phyloP scores from a whole-genome alignment of 78 protist species.

The Dictyostelium citrinum region DNA sequence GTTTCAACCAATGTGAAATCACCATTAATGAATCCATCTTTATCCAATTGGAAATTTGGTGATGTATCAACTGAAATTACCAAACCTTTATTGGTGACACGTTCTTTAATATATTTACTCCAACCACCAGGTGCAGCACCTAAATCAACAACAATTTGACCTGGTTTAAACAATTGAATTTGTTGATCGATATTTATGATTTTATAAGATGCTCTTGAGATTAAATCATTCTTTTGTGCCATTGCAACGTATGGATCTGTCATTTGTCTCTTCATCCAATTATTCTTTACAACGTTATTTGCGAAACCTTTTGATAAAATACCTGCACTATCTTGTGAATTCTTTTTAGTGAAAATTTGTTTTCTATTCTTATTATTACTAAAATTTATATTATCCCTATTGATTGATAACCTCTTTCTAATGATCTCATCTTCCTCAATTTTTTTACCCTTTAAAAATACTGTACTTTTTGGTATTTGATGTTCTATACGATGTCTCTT shows the following conservation, averaged over 20 bases:
- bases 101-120: background rate
- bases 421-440: background rate
- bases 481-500: background rate
- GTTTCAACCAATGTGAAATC: background rate
- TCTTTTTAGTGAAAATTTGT: background rate
- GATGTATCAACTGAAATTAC: constrained; percentile 34
- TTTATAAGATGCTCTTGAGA: constrained; percentile 58
- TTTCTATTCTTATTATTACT: background rate
- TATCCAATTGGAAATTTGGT: background rate
- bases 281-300: background rate
- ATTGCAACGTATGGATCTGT: constrained; percentile 28
- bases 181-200: constrained; percentile 18
- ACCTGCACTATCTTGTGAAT: background rate
- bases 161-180: background rate
- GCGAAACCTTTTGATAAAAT: background rate
- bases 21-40: constrained; percentile 22
- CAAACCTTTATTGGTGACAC: background rate
- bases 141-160: constrained; percentile 16
- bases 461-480: background rate
- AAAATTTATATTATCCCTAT: background rate
- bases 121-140: constrained; percentile 72
- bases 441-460: background rate
- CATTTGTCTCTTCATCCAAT: constrained; percentile 72
- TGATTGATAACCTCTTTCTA: background rate
- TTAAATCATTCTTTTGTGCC: background rate